These are phyloP conservation scores for Fusarium pseudograminearum DNA, from an alignment of 2,329 filamentous ascomycete species.

Conservation along the genomic window DNA sequence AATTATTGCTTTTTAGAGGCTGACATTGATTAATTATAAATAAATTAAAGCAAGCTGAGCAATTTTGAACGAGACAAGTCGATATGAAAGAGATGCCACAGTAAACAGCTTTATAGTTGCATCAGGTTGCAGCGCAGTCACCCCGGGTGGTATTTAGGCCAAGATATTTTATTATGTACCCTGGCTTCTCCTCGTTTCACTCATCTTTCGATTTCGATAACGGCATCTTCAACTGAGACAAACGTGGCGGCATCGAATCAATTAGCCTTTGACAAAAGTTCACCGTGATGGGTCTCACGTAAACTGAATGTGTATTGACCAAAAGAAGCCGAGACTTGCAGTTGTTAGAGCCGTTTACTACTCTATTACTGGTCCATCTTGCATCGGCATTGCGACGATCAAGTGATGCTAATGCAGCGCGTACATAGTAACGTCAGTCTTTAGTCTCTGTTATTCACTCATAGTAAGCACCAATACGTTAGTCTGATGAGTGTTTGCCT, in stretches of 20 bases:
- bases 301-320: neutral
- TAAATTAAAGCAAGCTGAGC: neutral
- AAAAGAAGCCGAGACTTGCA: conserved; percentile 29
- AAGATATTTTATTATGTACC: conserved; percentile 16
- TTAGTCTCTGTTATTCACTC: neutral
- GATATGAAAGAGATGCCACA: conserved; percentile 21
- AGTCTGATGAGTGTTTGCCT: neutral
- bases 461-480: neutral
- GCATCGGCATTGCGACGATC: conserved; percentile 22
- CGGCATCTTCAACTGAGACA: conserved; percentile 26
- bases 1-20: neutral
- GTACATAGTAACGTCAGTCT: neutral
- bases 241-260: conserved; percentile 7
- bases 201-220: conserved; percentile 24
- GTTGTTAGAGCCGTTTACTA: neutral
- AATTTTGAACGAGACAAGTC: conserved; percentile 9
- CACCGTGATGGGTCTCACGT: conserved; percentile 4
- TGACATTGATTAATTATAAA: neutral
- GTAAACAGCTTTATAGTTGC: conserved; percentile 22
- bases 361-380: conserved; percentile 15
- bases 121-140: conserved; percentile 18
- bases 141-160: neutral
- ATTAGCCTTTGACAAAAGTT: conserved; percentile 6
- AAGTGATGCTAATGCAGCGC: conserved; percentile 1
- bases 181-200: conserved; percentile 21